Evolutionary conservation across 352 stramenopile genomes (phyloP).

Genomic region (Pythium aquatile): DNA sequence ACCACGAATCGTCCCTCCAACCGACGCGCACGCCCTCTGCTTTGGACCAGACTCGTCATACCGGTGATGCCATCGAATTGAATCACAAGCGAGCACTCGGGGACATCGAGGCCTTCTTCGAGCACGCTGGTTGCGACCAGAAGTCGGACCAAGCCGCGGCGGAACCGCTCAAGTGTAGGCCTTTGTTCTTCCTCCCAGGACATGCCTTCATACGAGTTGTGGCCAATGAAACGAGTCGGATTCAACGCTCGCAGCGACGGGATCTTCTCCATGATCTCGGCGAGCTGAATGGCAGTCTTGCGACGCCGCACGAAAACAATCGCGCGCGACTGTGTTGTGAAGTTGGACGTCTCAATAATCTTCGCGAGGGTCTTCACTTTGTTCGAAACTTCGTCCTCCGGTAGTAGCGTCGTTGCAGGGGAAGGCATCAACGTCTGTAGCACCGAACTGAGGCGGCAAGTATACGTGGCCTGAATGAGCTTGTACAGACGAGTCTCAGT

Average conservation of each 20-base stretch:
- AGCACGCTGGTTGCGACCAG: conserved; percentile 80
- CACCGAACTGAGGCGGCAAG: conserved; percentile 30
- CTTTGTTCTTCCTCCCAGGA: conserved; percentile 78
- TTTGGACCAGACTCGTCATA: conserved; percentile 79
- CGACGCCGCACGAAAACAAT: conserved; percentile 79
- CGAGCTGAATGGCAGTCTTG: conserved; percentile 65
- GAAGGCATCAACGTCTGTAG: conserved; percentile 32
- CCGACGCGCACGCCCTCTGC: conserved; percentile 60
- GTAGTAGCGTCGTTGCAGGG: conserved; percentile 16
- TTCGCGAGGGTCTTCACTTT: conserved; percentile 55
- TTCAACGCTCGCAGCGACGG: conserved; percentile 54
- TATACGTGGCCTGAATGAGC: conserved; percentile 22
- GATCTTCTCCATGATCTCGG: conserved; percentile 62
- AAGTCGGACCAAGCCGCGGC: conserved; percentile 60
- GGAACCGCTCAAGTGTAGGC: conserved; percentile 65
- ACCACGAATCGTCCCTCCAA: conserved; percentile 64
- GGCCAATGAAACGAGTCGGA: conserved; percentile 72
- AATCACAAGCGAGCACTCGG: conserved; percentile 76
- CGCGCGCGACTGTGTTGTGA: conserved; percentile 56
- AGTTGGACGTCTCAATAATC: conserved; percentile 40
- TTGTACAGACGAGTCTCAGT: conserved; percentile 5
- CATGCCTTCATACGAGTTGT: conserved; percentile 84
- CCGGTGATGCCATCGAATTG: conserved; percentile 69
- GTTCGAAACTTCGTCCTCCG: conserved; percentile 40
- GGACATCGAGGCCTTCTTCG: conserved; percentile 77